Base-by-base conservation (phyloP, 352 stramenopile genomes). In the Pythium volutum region DNA sequence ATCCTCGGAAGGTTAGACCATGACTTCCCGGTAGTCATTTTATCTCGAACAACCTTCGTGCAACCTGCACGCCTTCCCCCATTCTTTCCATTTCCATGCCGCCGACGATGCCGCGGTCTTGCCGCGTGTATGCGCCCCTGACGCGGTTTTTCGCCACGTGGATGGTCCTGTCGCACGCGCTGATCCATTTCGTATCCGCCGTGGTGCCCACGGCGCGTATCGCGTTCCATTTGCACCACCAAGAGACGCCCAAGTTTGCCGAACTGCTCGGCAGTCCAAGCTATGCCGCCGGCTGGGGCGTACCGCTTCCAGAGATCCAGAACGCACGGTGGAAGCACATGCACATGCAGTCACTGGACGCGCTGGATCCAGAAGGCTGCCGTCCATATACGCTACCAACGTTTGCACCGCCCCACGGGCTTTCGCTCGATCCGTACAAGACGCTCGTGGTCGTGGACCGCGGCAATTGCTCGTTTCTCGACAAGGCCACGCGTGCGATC, bases 381-480 rank as follows among this genome's bases (percentile, higher is more conserved):
- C 46, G 45, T 18, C 55, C 66, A 33, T 86, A 87, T 58, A 47
- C 54, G 3, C 43, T 77, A 4, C 39, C 67, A 3, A 25, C 48
- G 16, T 55, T 61, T 38, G 5, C 60, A 16, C 39, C 47, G 22
- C 62, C 50, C 8, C 49, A 61, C 6, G 7, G 48, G 58, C n/a
- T 29, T 55, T 20, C 26, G 7, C 12, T 27, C 3, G 64, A 70
- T 27, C 34, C 47, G 18, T 57, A 74, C 50, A 69, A 67, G 27
- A 61, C 61, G 22, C 62, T 87, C 34, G 74, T 88, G n/a, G 59
- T 93, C 14, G 77, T 75, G 29, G 75, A 93, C 48, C 81, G 83
- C 12, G 83, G 83, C 57, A 89, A 89, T 55, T 93, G 83, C 62
- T 89, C 81, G 23, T 93, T 90, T 57, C 59, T 89, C 22, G 31